Conservation (phyloP, 2,329 filamentous ascomycete genomes). For the Cladorrhinum sp. region DNA sequence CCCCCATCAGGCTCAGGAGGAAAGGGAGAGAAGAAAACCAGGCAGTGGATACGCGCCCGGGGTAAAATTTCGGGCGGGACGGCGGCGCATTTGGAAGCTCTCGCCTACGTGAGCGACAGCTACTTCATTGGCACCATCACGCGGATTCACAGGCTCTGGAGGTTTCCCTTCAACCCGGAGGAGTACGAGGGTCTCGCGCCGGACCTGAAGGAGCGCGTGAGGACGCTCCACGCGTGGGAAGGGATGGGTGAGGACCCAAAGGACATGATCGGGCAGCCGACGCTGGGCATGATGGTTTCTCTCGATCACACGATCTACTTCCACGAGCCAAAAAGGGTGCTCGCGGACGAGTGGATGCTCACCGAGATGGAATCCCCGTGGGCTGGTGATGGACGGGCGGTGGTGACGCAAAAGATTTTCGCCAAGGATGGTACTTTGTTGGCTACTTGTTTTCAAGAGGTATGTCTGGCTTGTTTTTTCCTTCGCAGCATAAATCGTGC, state of each 20-base stretch:
- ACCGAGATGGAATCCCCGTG: conserved; percentile 78
- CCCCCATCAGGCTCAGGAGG: conserved; percentile 39
- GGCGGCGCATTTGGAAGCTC: conserved; percentile 77
- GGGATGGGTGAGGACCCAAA: conserved; percentile 37
- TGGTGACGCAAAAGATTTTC: conserved; percentile 74
- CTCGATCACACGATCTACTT: conserved; percentile 74
- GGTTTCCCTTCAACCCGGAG: conserved; percentile 58
- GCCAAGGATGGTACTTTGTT: conserved; percentile 67
- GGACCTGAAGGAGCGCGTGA: conserved; percentile 38
- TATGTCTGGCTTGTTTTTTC: conserved; percentile 37
- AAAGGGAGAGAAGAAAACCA: conserved; percentile 64
- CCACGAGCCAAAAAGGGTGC: conserved; percentile 57
- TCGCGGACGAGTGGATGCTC: conserved; percentile 73
- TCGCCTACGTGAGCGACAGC: conserved; percentile 90
- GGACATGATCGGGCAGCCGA: conserved; percentile 50
- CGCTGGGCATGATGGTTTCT: conserved; percentile 81
- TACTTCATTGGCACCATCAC: conserved; percentile 91
- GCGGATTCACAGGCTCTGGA: conserved; percentile 76
- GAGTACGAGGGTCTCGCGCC: conserved; percentile 43
- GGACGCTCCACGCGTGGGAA: conserved; percentile 36
- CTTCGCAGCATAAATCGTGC: not conserved
- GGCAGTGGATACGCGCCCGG: conserved; percentile 71
- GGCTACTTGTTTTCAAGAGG: conserved; percentile 80
- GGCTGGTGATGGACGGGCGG: conserved; percentile 72
- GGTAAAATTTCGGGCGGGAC: conserved; percentile 77